Evolutionary conservation across 805 yeast species (phyloP), one percentile per base, ranked within the genome.

Genomic region (Wickerhamiella australiensis): DNA sequence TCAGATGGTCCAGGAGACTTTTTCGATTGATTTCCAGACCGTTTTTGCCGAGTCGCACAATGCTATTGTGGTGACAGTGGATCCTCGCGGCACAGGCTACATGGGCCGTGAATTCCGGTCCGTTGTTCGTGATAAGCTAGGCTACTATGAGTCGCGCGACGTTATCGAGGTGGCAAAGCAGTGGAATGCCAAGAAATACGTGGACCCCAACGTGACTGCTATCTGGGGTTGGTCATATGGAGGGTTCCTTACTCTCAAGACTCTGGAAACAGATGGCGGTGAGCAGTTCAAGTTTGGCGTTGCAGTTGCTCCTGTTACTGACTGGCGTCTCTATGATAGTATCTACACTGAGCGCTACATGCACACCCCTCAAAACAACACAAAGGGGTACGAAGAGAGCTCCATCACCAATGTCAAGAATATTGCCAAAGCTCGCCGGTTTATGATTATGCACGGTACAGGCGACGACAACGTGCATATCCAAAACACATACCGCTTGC

Each of bases 221-320:
- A 77, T 90, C 50, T 92, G 96, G 90, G 98, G 98, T 7, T 92
- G 98, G 98, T 84, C 95, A 20, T 92, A 90, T 62, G 98, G 98
- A 44, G 98, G 97, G 0, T 92, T 78, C 62, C 75, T 86, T 73
- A 87, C 98, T 0, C 73, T 92, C 57, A 92, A 88, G 66, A 82
- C 94, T 0, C 68, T 92, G 43, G 97, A 92, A 65, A 71, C 72
- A 20, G 97, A 92, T 65, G 72, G 71, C 2, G 85, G 86, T 15
- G 68, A 76, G 33, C 76, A 79, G 13, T 88, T 92, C 72, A 77
- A 77, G 51, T 92, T 79, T 63, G 97, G 97, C 8, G 79, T 87
- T 74, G 81, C 97, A 0, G 97, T 92, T 21, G 98, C 98, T 0
- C 98, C 98, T 1, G 98, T 92, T 2, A 92, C 97, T 0, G 83